Conservation (phyloP, 495 filamentous ascomycete species). For the Tuber calosporum region DNA sequence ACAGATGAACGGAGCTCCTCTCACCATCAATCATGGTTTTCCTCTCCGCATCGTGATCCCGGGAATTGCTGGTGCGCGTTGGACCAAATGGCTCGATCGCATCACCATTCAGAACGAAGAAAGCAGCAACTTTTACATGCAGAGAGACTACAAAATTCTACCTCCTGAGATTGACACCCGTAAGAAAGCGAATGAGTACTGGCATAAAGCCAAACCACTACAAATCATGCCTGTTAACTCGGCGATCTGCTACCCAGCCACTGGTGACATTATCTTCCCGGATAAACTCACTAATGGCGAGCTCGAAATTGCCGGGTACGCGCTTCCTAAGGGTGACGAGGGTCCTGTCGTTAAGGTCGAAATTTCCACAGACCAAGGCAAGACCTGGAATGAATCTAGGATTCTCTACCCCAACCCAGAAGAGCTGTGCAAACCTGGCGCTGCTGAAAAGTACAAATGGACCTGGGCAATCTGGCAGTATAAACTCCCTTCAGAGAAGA, state of each 20-base stretch:
- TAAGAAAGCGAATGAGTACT: slow-evolving; percentile 49
- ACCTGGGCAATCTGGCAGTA: slow-evolving; percentile 39
- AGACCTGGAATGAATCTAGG: slow-evolving; percentile 49
- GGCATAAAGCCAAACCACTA: slow-evolving; percentile 46
- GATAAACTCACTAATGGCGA: slow-evolving; percentile 42
- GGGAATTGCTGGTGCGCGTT: slow-evolving; percentile 49
- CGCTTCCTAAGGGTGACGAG: slow-evolving; percentile 50
- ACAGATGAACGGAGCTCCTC: slow-evolving; percentile 46
- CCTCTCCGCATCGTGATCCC: slow-evolving; percentile 50
- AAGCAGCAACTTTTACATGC: slow-evolving; percentile 48
- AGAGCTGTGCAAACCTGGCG: slow-evolving; percentile 17
- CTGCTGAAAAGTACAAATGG: slow-evolving; percentile 35
- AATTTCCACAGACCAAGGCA: slow-evolving; percentile 49
- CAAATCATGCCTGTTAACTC: slow-evolving; percentile 52
- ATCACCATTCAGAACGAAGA: slow-evolving; percentile 48
- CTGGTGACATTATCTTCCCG: slow-evolving; percentile 43
- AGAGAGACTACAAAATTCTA: slow-evolving; percentile 50
- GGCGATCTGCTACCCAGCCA: slow-evolving; percentile 49
- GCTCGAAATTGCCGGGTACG: slow-evolving; percentile 52
- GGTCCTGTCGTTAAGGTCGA: slow-evolving; percentile 53
- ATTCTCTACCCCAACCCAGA: slow-evolving; percentile 34
- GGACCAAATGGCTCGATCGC: slow-evolving; percentile 52
- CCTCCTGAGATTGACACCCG: slow-evolving; percentile 46
- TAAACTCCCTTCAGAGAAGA: slow-evolving; percentile 18
- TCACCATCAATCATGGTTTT: slow-evolving; percentile 48